phyloP scores from a whole-genome alignment of 257 asterid species.

The Penstemon newberryi region DNA sequence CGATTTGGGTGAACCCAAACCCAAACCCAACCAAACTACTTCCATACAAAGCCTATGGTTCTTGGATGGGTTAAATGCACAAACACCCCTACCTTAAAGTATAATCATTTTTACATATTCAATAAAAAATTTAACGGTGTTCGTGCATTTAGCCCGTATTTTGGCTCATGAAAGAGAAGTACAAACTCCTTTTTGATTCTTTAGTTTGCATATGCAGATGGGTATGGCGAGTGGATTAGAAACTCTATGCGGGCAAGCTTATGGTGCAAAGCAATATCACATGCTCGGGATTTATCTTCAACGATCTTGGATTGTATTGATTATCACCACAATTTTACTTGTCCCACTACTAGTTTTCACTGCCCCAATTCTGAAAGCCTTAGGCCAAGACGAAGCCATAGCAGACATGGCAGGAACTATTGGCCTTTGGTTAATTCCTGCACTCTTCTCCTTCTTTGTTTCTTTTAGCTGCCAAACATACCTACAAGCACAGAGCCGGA shows the following conservation, averaged over 20 bases:
- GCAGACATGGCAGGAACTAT: constrained; percentile 50
- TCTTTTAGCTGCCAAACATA: constrained; percentile 78
- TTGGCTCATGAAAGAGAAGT: no score
- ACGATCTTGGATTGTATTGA: constrained; percentile 70
- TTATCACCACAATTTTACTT: constrained; percentile 37
- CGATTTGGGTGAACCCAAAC: no score
- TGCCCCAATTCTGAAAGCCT: constrained; percentile 50
- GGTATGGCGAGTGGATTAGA: constrained; percentile 84
- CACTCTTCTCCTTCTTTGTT: constrained; percentile 46
- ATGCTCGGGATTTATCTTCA: constrained; percentile 85
- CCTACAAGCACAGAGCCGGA: constrained; percentile 80
- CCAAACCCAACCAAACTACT: no score
- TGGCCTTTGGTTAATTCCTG: constrained; percentile 59
- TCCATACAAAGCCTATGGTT: no score
- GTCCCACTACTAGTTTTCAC: constrained; percentile 54
- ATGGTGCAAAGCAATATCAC: constrained; percentile 71
- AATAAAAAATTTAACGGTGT: no score
- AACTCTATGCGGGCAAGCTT: constrained; percentile 81
- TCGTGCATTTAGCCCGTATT: no score
- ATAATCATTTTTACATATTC: neutral
- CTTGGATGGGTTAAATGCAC: no score
- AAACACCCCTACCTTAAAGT: neutral
- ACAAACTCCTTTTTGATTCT: no score
- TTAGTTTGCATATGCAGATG: constrained; percentile 38
- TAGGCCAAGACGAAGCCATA: constrained; percentile 62